A percentile compares a stretch with the other conserved stretches of the same genome.
phyloP scores from a whole-genome alignment of 495 filamentous ascomycete species.

The Sordaria brevicollis region DNA sequence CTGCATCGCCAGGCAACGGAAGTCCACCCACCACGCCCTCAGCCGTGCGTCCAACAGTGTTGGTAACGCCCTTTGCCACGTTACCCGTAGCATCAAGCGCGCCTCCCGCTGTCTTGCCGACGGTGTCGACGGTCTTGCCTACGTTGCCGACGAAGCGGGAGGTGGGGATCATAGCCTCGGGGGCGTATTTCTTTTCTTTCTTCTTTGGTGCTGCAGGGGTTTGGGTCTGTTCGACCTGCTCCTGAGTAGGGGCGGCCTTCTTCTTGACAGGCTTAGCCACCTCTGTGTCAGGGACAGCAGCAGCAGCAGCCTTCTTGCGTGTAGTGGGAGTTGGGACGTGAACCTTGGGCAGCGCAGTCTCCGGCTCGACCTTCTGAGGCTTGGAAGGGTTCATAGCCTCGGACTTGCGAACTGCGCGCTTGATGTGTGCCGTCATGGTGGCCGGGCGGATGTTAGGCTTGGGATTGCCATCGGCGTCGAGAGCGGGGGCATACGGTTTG shows the following conservation, averaged over 20 bases:
- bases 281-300: neutral
- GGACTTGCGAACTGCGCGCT: conserved; percentile 11
- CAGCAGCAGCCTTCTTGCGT: neutral
- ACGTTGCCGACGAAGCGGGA: conserved; percentile 3
- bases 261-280: neutral
- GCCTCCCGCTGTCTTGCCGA: neutral
- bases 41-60: conserved; percentile 5
- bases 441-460: conserved; percentile 9
- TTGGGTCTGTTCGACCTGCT: neutral
- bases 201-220: conserved; percentile 2
- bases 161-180: conserved; percentile 13
- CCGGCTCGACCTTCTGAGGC: neutral
- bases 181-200: conserved; percentile 15
- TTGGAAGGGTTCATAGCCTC: neutral
- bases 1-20: no score
- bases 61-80: conserved; percentile 3
- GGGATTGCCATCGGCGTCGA: neutral
- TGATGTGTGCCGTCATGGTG: conserved; percentile 11
- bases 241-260: neutral
- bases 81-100: neutral
- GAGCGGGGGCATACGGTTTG: neutral
- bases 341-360: neutral
- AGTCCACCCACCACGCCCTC: neutral
- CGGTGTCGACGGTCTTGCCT: neutral
- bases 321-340: neutral